Evolutionary conservation across 305 asterid genomes (phyloP).

Genomic region (Ilex paraguariensis): DNA sequence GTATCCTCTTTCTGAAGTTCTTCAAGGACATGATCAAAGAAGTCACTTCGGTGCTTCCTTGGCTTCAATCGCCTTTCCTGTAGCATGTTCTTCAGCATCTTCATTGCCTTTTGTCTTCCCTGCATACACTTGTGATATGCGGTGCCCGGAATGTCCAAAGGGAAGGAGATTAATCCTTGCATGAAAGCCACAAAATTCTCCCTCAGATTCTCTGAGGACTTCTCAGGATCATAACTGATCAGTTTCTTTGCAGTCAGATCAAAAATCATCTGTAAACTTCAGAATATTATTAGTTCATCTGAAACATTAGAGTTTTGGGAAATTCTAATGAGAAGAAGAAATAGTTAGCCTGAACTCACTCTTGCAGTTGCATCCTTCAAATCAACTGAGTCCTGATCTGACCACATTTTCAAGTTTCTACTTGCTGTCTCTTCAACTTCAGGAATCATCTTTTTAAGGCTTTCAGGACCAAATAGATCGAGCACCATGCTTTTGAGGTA

Average conservation of each 20-base stretch:
- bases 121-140: constrained; percentile 68
- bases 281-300: constrained; percentile 12
- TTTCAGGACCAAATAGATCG: constrained; percentile 63
- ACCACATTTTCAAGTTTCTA: constrained; percentile 44
- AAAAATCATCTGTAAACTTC: constrained; percentile 75
- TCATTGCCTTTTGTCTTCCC: constrained; percentile 89
- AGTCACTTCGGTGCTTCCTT: constrained; percentile 50
- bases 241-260: constrained; percentile 75
- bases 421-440: constrained; percentile 50
- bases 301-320: neutral
- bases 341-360: constrained; percentile 31
- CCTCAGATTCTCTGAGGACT: constrained; percentile 49
- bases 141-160: constrained; percentile 78
- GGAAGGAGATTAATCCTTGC: constrained; percentile 75
- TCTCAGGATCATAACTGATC: constrained; percentile 63
- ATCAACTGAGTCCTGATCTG: constrained; percentile 36
- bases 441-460: constrained; percentile 64
- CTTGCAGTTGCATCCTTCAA: constrained; percentile 61
- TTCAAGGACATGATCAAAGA: constrained; percentile 76
- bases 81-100: constrained; percentile 58
- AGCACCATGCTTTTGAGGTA: constrained; percentile 84
- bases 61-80: constrained; percentile 69
- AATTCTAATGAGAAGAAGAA: neutral
- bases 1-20: constrained; percentile 65
- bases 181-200: constrained; percentile 69